phyloP scores from a whole-genome alignment of 257 asterid genomes.

The Anisodus tanguticus region DNA sequence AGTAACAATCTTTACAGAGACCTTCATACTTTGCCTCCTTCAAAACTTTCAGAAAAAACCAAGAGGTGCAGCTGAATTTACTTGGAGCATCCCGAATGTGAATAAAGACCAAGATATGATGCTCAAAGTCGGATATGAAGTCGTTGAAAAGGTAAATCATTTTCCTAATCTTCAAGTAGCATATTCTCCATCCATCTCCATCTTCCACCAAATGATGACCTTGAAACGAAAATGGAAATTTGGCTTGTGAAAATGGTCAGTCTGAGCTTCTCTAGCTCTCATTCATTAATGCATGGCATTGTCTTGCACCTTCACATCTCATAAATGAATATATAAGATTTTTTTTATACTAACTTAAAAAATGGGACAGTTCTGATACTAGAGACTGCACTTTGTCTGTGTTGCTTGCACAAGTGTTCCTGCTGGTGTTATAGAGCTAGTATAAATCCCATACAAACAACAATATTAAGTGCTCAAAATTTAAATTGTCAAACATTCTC shows the following conservation, averaged over 20 bases:
- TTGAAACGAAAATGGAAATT: neutral
- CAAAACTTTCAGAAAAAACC: conserved; percentile 53
- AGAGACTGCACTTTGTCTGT: neutral
- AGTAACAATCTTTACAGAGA: neutral
- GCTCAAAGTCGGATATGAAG: conserved; percentile 79
- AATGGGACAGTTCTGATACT: neutral
- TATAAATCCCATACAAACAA: neutral
- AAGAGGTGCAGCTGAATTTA: conserved; percentile 76
- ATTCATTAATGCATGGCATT: neutral
- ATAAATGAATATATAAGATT: neutral
- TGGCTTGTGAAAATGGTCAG: conserved; percentile 2
- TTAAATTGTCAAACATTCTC: neutral
- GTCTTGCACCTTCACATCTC: conserved; percentile 2
- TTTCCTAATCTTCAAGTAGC: conserved; percentile 22
- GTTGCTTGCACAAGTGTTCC: conserved; percentile 8
- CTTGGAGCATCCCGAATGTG: conserved; percentile 63
- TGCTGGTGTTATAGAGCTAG: conserved; percentile 3
- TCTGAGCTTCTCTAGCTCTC: conserved; percentile 15
- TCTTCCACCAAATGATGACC: neutral
- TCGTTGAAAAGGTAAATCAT: conserved; percentile 63
- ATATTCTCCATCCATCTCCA: neutral
- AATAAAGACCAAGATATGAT: conserved; percentile 79
- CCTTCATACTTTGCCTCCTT: neutral
- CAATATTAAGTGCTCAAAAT: conserved; percentile 2
- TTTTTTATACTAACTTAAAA: neutral